Evolutionary conservation across 257 asterid genomes (phyloP), one percentile per base, ranked within the genome.

Genomic region (Gentiana dahurica): DNA sequence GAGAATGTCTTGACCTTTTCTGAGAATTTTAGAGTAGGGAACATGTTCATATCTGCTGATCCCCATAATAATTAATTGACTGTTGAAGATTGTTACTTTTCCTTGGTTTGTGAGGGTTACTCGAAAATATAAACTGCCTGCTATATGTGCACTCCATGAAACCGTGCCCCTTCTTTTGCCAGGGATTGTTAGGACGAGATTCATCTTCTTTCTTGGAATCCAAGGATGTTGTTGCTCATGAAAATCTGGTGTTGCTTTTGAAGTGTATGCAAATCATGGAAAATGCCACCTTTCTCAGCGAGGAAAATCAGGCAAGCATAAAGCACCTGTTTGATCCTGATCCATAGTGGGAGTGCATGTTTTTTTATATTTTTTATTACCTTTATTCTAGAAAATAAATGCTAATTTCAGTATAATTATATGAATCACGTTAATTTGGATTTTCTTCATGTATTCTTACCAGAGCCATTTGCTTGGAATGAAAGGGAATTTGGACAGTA

Each of bases 381-480:
- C 38, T 44, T 39, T 39, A 34, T 37, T 6, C 41, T 12, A 3
- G n/a, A 38, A 43, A 52, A 35, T 2, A 34, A 52, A 41, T 15
- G 37, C 34, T n/a, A 12, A 5, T 8, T 32, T 24, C 34, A 6
- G 8, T 35, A 10, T 24, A 11, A 5, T 45, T 36, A 41, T 47
- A 45, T 59, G 41, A 49, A 32, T 54, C 34, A 13, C 45, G 34
- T 36, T 44, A 52, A 34, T 52, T 24, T 12, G 13, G 12, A 41
- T 34, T 45, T 45, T 67, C 37, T 39, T 56, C 15, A 57, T 58
- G 56, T 59, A 36, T 53, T 59, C 53, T 58, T 70, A 54, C 53
- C 84, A 86, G 95, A 73, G 79, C 78, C 89, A 86, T 73, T 77
- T 86, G 77, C 95, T 86, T 70, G 80, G 75, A 56, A 86, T 83